phyloP scores from a whole-genome alignment of 2,329 filamentous ascomycete genomes.

The Cercospora sp. region DNA sequence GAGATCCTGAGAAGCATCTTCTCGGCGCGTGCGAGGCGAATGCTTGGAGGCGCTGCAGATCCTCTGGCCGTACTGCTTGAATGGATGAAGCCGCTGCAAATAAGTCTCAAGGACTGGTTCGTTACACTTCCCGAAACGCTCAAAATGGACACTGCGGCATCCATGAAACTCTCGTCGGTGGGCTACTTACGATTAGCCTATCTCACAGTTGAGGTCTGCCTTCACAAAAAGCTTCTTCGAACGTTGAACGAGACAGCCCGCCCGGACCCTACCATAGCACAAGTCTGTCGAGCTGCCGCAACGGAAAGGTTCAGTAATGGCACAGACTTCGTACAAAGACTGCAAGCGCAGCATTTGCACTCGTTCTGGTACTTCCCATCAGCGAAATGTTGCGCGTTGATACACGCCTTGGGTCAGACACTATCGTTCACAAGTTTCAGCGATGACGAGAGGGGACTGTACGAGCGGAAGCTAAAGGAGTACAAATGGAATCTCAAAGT shows the following conservation, averaged over 20 bases:
- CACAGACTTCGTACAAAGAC: conserved; percentile 48
- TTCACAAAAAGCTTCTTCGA: conserved; percentile 47
- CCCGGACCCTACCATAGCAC: conserved; percentile 37
- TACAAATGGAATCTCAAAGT: conserved; percentile 47
- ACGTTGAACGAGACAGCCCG: conserved; percentile 30
- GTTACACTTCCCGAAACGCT: conserved; percentile 30
- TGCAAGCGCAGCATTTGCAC: conserved; percentile 49
- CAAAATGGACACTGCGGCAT: conserved; percentile 32
- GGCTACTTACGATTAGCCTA: conserved; percentile 51
- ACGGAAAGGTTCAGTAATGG: conserved; percentile 47
- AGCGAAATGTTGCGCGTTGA: conserved; percentile 46
- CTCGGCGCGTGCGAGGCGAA: conserved; percentile 27
- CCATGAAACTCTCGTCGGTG: conserved; percentile 37
- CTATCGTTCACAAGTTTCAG: conserved; percentile 41
- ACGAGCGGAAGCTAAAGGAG: conserved; percentile 43
- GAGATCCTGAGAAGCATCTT: conserved; percentile 30
- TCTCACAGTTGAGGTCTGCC: conserved; percentile 49
- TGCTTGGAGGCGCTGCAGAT: conserved; percentile 23
- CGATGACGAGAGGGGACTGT: conserved; percentile 41
- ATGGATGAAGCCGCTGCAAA: conserved; percentile 33
- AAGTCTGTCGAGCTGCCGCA: conserved; percentile 47
- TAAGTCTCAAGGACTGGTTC: conserved; percentile 33
- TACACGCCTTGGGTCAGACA: conserved; percentile 46
- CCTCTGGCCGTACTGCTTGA: conserved; percentile 26
- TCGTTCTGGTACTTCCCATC: conserved; percentile 53